Conservation (phyloP, 202 grass and related monocot genomes). For the Eragrostis tef region DNA sequence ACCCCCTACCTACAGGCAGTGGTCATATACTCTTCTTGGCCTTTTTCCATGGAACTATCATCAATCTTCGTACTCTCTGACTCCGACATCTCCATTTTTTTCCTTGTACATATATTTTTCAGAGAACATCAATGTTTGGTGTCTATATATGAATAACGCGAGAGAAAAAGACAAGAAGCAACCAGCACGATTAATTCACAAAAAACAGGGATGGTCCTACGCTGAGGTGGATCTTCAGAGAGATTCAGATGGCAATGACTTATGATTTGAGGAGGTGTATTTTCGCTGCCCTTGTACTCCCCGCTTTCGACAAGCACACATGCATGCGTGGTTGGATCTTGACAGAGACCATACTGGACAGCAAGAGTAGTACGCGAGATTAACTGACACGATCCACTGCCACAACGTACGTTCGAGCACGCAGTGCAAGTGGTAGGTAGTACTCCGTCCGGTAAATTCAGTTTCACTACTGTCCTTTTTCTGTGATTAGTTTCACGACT, state of each 20-base stretch:
- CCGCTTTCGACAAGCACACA: slow-evolving; percentile 34
- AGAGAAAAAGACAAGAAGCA: not conserved
- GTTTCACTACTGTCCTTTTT: not conserved
- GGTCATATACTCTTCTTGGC: slow-evolving; percentile 27
- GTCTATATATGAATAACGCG: not conserved
- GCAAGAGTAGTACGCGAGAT: not conserved
- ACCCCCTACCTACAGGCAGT: slow-evolving; percentile 62
- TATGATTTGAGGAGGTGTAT: slow-evolving; percentile 17
- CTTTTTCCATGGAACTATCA: slow-evolving; percentile 9
- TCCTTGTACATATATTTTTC: not conserved
- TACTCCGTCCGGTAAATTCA: not conserved
- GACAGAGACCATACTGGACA: not conserved
- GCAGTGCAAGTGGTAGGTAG: not conserved
- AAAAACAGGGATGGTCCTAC: not conserved
- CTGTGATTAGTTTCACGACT: too few relatives aligned
- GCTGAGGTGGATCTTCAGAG: not conserved
- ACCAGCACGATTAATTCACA: not conserved
- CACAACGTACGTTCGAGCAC: not conserved
- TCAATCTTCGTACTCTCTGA: slow-evolving; percentile 22
- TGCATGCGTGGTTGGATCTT: slow-evolving; percentile 21
- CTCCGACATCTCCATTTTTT: slow-evolving; percentile 16
- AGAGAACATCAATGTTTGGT: slow-evolving; percentile 1
- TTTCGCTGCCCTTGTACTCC: slow-evolving; percentile 6
- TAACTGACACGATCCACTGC: slow-evolving; percentile 3
- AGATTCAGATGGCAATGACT: not conserved